Base-by-base conservation (phyloP, 345 rosid species). In the Acer saccharum region DNA sequence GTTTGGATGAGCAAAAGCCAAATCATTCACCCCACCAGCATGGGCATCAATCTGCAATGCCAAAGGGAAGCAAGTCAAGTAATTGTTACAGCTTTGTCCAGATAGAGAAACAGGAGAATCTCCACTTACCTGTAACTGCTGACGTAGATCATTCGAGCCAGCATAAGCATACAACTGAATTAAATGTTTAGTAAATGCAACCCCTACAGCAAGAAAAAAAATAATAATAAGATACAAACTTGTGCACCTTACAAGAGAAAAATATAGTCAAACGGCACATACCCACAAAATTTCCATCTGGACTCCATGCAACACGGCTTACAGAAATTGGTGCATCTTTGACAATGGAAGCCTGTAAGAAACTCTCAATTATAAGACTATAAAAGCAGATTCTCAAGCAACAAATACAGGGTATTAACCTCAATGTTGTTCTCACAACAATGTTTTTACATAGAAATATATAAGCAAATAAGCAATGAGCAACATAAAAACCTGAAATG, bases 1-100 rank as follows among this genome's bases (percentile, higher is more conserved):
- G 89, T 86, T 92, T 81, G 94, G 95, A 84, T 86, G 83, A 77
- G 95, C 93, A 84, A 95, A 95, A 77, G 95, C 95, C 77, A 95
- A 77, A 88, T 95, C 98, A 80, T 90, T 95, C 71, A 95, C 98
- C 52, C 91, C 85, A 67, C 98, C 98, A 72, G 29, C 71, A 85
- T 95, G 98, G 52, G 98, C 94, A 50, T 90, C 98, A 84, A 95
- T 85, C 98, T 95, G 86, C 68, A 68, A 79, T 69, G 27, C 57
- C 71, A 83, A 68, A 69, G 41, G 10, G 71, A 82, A 41, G 46
- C 39, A 84, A 58, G 54, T 78, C 44, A 77, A 65, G 43, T 13
- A 60, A 72, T 68, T 80, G 35, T 68, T 76, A 43, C 58, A 68
- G 29, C 43, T 57, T 70, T 61, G 16, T 66, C 62, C 68, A 68